Base-by-base conservation (phyloP, 306 rosid genomes). In the Canavalia ensiformis region DNA sequence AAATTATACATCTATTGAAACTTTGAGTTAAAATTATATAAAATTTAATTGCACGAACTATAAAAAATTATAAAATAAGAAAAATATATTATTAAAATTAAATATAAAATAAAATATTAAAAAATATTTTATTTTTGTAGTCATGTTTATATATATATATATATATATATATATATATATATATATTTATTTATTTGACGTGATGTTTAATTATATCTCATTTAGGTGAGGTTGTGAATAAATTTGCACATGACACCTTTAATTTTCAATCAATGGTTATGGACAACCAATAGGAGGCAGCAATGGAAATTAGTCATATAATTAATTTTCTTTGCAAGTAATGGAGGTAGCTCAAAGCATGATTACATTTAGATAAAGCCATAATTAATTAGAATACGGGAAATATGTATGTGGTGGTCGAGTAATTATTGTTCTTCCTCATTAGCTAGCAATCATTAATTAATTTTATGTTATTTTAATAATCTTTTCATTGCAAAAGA, bases 341-440 rank as follows among this genome's bases (percentile, higher is more conserved):
- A 71, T 58, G 72, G 65, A 68, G 72, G 72, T 68, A 46, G 81
- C 72, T 75, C 44, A 75, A 75, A 37, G 25, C 81, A 82, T 82
- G 65, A 82, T 82, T 68, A 47, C 72, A 57, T 75, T 33, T 35
- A 11, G 25, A 46, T n/a, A 54, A 67, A 37, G 29, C 2, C n/a
- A 67, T 35, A 34, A 63, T 64, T 80, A 80, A 72, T 29, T 33
- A 44, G 7, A 13, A 60, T 50, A 39, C 9, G 44, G 52, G 37
- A 46, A 60, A 6, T 51, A 12, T 52, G 63, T 74, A 66, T 78
- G 44, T 33, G 52, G 2, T 74, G 68, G 76, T 74, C 47, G 63
- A 81, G 8, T 74, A 33, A 81, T 74, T 74, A 74, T 56, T 55
- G 69, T 81, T 65, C 33, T 72, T 72, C 6, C 41, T 50, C 49